Percentiles rank a stretch among this genome's conserved stretches.
Conservation (phyloP, 768 basidiomycete species). For the Lactarius evosmus region DNA sequence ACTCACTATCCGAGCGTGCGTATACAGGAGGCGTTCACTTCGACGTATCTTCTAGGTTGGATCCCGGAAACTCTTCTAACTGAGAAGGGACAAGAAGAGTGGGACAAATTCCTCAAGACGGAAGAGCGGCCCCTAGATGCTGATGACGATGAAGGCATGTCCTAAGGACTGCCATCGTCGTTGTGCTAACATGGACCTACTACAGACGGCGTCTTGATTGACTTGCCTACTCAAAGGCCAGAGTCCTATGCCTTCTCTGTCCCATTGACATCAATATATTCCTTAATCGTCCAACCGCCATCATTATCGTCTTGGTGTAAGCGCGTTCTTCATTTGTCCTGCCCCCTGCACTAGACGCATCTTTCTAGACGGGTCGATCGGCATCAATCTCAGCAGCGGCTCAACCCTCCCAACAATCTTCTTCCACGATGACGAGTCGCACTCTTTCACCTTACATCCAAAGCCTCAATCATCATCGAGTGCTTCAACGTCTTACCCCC, state of each 20-base stretch:
- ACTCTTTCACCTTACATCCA: constrained; percentile 56
- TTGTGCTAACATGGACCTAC: constrained; percentile 10
- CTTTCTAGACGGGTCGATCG: constrained; percentile 74
- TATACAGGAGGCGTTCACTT: constrained; percentile 65
- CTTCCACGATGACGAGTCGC: constrained; percentile 97
- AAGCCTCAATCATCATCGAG: constrained; percentile 41
- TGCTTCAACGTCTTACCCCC: constrained; percentile 54
- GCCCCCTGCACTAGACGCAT: constrained; percentile 1
- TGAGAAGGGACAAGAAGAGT: constrained; percentile 78
- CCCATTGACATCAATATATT: constrained; percentile 84
- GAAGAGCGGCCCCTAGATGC: constrained; percentile 60
- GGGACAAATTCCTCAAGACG: constrained; percentile 85
- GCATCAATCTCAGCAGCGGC: constrained; percentile 83
- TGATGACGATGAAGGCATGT: constrained; percentile 73
- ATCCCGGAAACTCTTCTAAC: constrained; percentile 84
- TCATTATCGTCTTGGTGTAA: constrained; percentile 82
- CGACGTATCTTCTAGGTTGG: constrained; percentile 85
- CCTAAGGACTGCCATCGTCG: constrained; percentile 4
- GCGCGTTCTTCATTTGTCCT: constrained; percentile 25
- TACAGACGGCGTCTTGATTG: constrained; percentile 79
- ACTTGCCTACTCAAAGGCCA: constrained; percentile 75
- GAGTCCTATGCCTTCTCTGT: constrained; percentile 97
- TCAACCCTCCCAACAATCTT: constrained; percentile 85
- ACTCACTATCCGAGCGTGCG: constrained; percentile 11
- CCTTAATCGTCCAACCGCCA: constrained; percentile 80